A percentile compares a stretch with the other conserved stretches of the same genome.
Evolutionary conservation across 768 basidiomycete species (phyloP).

Genomic region (Psilocybe azurescens): DNA sequence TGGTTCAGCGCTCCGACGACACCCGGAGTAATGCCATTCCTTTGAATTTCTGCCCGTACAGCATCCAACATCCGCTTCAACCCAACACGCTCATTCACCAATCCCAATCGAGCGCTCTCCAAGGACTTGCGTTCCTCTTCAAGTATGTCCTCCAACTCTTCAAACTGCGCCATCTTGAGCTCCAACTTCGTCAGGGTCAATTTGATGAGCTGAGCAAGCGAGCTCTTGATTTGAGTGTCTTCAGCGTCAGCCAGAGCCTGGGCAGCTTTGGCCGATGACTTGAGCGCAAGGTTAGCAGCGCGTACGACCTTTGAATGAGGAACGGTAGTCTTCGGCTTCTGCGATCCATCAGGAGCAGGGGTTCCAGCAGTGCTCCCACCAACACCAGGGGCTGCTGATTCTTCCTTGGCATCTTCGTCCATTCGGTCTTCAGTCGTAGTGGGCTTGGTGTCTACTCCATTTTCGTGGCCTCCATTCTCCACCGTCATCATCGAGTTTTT

Average conservation of each 20-base stretch:
- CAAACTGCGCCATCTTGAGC: conserved; percentile 93
- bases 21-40: conserved; percentile 47
- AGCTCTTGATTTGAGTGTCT: conserved; percentile 76
- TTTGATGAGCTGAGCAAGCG: conserved; percentile 86
- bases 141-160: conserved; percentile 88
- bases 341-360: conserved; percentile 39
- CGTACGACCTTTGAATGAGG: conserved; percentile 79
- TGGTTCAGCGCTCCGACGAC: conserved; percentile 24
- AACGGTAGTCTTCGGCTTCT: conserved; percentile 47
- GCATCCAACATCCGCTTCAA: conserved; percentile 75
- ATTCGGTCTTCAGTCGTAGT: conserved; percentile 51
- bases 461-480: conserved; percentile 34
- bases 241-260: conserved; percentile 80
- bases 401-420: conserved; percentile 46
- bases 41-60: conserved; percentile 67
- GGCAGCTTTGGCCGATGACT: conserved; percentile 88
- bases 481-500: conserved; percentile 44
- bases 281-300: conserved; percentile 87
- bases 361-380: conserved; percentile 27
- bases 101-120: conserved; percentile 79
- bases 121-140: conserved; percentile 89
- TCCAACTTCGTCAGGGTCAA: conserved; percentile 88
- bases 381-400: conserved; percentile 12
- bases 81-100: conserved; percentile 80
- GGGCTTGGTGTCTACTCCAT: conserved; percentile 28